A percentile compares a stretch with the other conserved stretches of the same genome.
Conservation (phyloP, 2,329 filamentous ascomycete genomes). For the Diplodia sapinea region DNA sequence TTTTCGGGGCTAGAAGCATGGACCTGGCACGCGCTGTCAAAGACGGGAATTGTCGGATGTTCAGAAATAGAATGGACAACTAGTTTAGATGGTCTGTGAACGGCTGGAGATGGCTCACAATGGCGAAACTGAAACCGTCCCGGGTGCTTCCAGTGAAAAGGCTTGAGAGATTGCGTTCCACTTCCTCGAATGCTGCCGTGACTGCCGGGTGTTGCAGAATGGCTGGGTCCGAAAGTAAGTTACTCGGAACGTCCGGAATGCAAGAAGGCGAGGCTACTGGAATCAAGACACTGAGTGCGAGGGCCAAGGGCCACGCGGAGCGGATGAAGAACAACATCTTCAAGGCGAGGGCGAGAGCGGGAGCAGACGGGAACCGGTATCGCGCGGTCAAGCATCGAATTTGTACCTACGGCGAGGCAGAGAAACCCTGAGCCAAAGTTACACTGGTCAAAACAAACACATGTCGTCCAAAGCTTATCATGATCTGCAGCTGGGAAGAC, state of each 20-base stretch:
- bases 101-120: conserved; percentile 35
- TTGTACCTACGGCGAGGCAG: conserved; percentile 3
- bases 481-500: not conserved
- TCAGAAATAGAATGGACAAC: not conserved
- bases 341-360: not conserved
- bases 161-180: conserved; percentile 35
- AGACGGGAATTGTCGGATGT: not conserved
- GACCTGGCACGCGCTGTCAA: conserved; percentile 34
- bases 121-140: conserved; percentile 42
- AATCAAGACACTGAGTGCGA: not conserved
- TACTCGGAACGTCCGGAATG: conserved; percentile 39
- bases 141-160: conserved; percentile 38
- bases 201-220: conserved; percentile 38
- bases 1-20: conserved; percentile 38
- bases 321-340: not conserved
- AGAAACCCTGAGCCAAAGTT: not conserved
- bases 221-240: conserved; percentile 35
- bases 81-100: no score
- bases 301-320: not conserved
- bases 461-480: conserved; percentile 8
- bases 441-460: not conserved
- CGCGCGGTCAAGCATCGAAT: not conserved
- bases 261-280: conserved; percentile 34
- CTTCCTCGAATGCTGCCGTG: conserved; percentile 37
- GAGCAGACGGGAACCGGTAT: not conserved